Percentiles rank a stretch among this genome's conserved stretches.
Conservation (phyloP, 2,329 filamentous ascomycete species). For the Berkeleyomyces rouxiae region DNA sequence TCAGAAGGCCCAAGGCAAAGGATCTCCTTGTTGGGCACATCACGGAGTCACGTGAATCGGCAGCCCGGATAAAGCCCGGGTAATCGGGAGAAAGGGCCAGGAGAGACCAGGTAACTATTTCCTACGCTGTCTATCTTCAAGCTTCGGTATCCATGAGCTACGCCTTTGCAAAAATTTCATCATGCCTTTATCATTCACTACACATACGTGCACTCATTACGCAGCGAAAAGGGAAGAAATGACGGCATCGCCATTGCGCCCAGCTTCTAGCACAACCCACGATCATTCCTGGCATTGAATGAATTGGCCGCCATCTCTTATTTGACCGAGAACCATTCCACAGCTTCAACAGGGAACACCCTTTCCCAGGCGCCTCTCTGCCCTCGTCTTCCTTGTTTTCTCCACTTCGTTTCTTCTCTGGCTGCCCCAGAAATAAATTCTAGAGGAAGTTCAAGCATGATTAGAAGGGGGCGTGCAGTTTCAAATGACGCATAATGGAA, state of each 20-base stretch:
- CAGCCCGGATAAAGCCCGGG: background rate
- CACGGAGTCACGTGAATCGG: background rate
- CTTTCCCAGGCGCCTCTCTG: background rate
- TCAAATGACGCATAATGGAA: background rate
- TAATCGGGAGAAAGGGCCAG: background rate
- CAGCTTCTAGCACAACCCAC: background rate
- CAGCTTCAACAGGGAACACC: background rate
- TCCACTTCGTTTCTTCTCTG: slow-evolving; percentile 11
- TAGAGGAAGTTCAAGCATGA: background rate
- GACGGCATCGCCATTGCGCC: background rate
- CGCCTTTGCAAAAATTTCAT: no score
- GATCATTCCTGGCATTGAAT: background rate
- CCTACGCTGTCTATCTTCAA: background rate
- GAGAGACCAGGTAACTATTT: background rate
- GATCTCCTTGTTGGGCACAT: background rate
- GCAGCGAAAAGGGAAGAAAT: background rate
- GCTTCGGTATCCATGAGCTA: no score
- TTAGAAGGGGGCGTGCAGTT: background rate
- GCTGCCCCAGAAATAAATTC: slow-evolving; percentile 1
- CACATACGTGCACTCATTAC: no score
- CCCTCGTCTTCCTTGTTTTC: slow-evolving; percentile 6
- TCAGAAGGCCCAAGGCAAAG: background rate
- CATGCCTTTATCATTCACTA: no score
- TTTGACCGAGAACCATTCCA: background rate
- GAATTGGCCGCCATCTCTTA: background rate